Conservation (phyloP, 108 stramenopile genomes). For the Seminavis robusta region DNA sequence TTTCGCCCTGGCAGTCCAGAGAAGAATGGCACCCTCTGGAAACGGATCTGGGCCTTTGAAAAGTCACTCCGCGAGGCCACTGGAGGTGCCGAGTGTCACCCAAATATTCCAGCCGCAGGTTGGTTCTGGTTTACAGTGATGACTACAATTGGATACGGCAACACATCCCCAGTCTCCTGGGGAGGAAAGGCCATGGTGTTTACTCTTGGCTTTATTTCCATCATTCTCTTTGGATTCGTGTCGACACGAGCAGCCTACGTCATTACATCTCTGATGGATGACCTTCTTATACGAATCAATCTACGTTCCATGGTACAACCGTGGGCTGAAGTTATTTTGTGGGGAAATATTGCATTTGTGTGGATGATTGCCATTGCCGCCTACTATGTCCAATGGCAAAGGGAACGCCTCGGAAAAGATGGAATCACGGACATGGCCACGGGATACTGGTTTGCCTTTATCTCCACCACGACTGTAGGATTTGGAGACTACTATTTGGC, state of each 20-base stretch:
- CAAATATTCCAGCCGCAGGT: conserved; percentile 13
- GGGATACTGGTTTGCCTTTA: conserved; percentile 46
- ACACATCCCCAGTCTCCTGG: conserved; percentile 34
- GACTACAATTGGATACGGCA: conserved; percentile 72
- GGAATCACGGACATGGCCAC: conserved; percentile 6
- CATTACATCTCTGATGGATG: conserved; percentile 31
- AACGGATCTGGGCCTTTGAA: background rate
- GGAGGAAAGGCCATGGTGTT: conserved; percentile 36
- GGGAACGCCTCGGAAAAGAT: conserved; percentile 4
- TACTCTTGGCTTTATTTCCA: conserved; percentile 35
- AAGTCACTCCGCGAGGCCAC: conserved; percentile 20
- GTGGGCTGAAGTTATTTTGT: conserved; percentile 15
- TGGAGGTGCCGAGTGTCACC: conserved; percentile 20
- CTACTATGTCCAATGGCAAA: conserved; percentile 2
- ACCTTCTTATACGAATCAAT: conserved; percentile 12
- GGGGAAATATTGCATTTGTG: conserved; percentile 27
- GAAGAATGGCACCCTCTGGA: background rate
- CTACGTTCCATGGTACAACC: conserved; percentile 15
- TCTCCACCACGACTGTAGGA: conserved; percentile 34
- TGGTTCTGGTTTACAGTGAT: conserved; percentile 60
- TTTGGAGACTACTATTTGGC: conserved; percentile 47
- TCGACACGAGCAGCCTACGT: conserved; percentile 36
- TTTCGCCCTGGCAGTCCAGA: no score
- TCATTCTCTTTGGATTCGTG: conserved; percentile 45
- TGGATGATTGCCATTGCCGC: conserved; percentile 32